Evolutionary conservation across 192 early-diverging fungal species (phyloP), one percentile per base, ranked within the genome.

Genomic region (Haplosporangium gracile): DNA sequence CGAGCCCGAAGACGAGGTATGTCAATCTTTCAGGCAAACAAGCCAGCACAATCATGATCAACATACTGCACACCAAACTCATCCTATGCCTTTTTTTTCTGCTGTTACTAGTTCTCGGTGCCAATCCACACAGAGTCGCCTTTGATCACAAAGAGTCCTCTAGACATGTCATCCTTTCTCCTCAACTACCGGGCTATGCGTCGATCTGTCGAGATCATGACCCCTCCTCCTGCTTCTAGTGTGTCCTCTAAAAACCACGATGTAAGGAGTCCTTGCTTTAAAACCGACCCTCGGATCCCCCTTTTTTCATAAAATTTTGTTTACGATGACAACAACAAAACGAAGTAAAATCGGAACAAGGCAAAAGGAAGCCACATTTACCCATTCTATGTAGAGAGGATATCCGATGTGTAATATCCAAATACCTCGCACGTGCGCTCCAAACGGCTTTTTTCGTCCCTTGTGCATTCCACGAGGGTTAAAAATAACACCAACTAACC

Each of bases 121-220:
- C 83, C 83, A 18, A 85, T 85, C 42, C 78, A 85, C n/a, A 85
- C 83, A 65, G 83, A 85, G 70, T 75, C 74, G 18, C 83, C 83
- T 42, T 65, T 85, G 70, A 79, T 85, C 18, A 76, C 78, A 60
- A 80, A 80, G 24, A 72, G 36, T 26, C 83, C 83, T 2, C 24
- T 85, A 32, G 75, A 76, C 38, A 85, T 80, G 74, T 80, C 83
- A 24, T 85, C 83, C 3, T 85, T 85, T 49, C 70, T 85, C 9
- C 63, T 85, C 11, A 79, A 85, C 70, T 80, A 85, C 49, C 74
- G 78, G 0, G 13, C 78, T n/a, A 85, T 85, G 83, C 78, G 73
- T n/a, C 78, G 83, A 39, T 85, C 83, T 22, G 72, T 85, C 42
- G 83, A 85, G 75, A 85, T 85, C 53, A 85, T 85, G 83, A 85